Conservation (phyloP, 306 rosid genomes). For the Lathyrus sativus region DNA sequence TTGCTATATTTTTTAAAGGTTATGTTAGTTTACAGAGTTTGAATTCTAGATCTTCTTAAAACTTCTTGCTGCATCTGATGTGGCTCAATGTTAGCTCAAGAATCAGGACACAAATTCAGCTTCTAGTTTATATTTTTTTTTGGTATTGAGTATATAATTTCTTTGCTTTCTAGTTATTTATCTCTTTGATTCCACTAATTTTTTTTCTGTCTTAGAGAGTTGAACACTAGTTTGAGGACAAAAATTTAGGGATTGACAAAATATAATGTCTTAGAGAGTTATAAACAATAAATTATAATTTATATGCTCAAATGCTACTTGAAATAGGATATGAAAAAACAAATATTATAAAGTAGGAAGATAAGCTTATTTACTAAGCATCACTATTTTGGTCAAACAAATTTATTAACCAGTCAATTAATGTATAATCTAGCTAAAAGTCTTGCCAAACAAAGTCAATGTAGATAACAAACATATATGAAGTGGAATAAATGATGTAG, state of each 20-base stretch:
- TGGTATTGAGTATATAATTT: not conserved
- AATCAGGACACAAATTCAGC: not conserved
- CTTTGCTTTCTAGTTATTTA: slow-evolving; percentile 11
- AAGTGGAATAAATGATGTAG: not conserved
- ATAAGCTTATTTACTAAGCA: not conserved
- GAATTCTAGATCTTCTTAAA: too few relatives aligned
- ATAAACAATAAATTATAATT: not conserved
- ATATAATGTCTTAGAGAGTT: too few relatives aligned
- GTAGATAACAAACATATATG: not conserved
- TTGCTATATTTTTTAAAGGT: not conserved
- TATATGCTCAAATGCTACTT: not conserved
- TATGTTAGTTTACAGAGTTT: not conserved
- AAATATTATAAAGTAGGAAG: not conserved
- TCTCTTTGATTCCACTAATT: not conserved
- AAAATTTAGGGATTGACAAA: not conserved
- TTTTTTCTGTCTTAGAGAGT: not conserved
- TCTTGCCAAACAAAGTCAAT: not conserved
- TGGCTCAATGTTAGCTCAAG: slow-evolving; percentile 16
- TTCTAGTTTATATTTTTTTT: slow-evolving; percentile 3
- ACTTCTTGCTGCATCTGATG: not conserved
- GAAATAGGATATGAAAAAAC: not conserved
- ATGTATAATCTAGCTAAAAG: not conserved
- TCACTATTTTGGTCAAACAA: not conserved
- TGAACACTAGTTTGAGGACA: not conserved
- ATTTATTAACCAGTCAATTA: not conserved